Percentiles rank a stretch among this genome's conserved stretches.
Conservation (phyloP, 306 rosid genomes). For the Vicia faba region DNA sequence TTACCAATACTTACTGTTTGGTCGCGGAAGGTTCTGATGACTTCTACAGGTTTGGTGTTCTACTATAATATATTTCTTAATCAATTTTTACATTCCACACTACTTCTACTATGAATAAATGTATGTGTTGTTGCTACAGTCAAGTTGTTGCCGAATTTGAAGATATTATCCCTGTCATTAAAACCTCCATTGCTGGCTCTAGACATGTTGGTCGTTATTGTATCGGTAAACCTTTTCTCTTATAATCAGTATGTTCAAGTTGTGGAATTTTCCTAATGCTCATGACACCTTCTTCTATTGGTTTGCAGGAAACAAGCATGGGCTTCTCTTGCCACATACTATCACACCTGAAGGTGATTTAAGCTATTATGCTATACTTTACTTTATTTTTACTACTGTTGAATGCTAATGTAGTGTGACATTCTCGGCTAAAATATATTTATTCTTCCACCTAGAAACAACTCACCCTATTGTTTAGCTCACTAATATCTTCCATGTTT, state of each 20-base stretch:
- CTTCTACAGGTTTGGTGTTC: conserved; percentile 61
- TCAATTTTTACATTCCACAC: neutral
- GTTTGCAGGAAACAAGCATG: conserved; percentile 77
- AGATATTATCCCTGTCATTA: conserved; percentile 74
- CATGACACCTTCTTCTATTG: neutral
- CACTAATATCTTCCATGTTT: too few species aligned
- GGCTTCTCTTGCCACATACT: conserved; percentile 83
- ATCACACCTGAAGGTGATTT: conserved; percentile 80
- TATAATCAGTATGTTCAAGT: neutral
- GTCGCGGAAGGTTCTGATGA: conserved; percentile 89
- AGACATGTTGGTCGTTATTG: conserved; percentile 84
- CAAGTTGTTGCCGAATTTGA: conserved; percentile 69
- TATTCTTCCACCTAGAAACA: too few species aligned
- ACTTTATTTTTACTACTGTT: neutral
- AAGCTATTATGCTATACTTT: neutral
- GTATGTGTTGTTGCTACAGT: conserved; percentile 42
- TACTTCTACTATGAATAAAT: neutral
- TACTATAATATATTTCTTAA: neutral
- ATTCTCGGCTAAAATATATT: too few species aligned
- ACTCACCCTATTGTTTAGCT: too few species aligned
- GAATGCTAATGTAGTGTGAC: neutral
- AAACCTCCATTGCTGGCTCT: conserved; percentile 72
- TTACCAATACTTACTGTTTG: conserved; percentile 85
- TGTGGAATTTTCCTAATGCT: neutral
- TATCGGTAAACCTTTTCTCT: conserved; percentile 53